phyloP scores from a whole-genome alignment of 2,329 filamentous ascomycete species.

The Penicillium fuscoglaucum region DNA sequence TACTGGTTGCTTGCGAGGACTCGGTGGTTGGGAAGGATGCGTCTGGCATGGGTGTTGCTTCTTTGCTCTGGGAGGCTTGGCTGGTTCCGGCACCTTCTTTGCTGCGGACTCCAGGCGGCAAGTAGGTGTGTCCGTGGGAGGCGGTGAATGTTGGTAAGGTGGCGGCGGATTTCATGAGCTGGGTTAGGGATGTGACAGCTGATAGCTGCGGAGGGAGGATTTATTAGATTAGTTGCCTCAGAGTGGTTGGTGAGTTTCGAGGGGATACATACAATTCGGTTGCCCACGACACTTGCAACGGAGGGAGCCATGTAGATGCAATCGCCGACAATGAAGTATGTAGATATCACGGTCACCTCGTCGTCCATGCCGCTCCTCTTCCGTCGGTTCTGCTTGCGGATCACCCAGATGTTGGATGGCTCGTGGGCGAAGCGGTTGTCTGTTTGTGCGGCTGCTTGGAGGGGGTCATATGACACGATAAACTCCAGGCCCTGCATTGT shows the following conservation, averaged over 20 bases:
- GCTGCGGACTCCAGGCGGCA: constrained; percentile 50
- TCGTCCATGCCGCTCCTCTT: constrained; percentile 47
- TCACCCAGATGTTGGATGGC: constrained; percentile 58
- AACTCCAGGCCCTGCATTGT: constrained; percentile 61
- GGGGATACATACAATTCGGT: constrained; percentile 50
- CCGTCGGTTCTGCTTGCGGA: constrained; percentile 58
- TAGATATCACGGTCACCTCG: constrained; percentile 55
- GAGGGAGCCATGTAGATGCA: constrained; percentile 63
- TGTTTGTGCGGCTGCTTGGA: constrained; percentile 47
- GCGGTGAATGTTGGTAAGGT: constrained; percentile 59
- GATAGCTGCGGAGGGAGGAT: constrained; percentile 46
- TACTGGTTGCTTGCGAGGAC: constrained; percentile 23
- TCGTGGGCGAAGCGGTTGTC: constrained; percentile 46
- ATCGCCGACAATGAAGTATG: constrained; percentile 62
- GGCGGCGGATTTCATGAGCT: constrained; percentile 55
- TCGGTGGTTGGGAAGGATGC: constrained; percentile 22
- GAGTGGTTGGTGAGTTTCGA: background rate
- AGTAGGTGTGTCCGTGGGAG: constrained; percentile 60
- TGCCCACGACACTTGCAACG: constrained; percentile 58
- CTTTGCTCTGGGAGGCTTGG: constrained; percentile 49
- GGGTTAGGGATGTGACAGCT: constrained; percentile 56
- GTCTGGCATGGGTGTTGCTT: constrained; percentile 49
- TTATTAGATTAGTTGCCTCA: constrained; percentile 5
- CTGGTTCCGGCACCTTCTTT: constrained; percentile 30
- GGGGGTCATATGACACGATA: constrained; percentile 59